A percentile compares a stretch with the other conserved stretches of the same genome.
phyloP scores from a whole-genome alignment of 441 rosid species.

The Mallotus japonicus region DNA sequence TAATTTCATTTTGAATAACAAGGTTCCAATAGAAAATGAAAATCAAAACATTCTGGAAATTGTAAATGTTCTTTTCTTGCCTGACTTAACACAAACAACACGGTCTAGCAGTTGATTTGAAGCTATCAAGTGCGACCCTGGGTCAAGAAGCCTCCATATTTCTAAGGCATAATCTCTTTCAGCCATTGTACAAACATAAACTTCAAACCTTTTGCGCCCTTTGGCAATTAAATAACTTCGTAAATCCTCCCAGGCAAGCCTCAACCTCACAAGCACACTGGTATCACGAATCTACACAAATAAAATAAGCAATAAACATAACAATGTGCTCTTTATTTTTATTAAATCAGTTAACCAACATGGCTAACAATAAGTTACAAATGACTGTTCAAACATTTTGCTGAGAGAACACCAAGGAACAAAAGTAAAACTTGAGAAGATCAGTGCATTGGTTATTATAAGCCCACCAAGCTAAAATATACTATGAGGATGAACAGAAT shows the following conservation, averaged over 20 bases:
- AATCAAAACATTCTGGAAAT: slow-evolving; percentile 8
- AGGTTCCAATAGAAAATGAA: slow-evolving; percentile 10
- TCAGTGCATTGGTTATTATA: neutral
- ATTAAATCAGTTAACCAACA: neutral
- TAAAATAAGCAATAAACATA: slow-evolving; percentile 21
- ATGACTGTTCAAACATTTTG: neutral
- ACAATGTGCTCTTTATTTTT: neutral
- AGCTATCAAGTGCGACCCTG: slow-evolving; percentile 74
- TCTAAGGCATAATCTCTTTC: slow-evolving; percentile 96
- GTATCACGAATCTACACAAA: slow-evolving; percentile 79
- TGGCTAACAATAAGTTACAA: neutral
- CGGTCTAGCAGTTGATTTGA: slow-evolving; percentile 74
- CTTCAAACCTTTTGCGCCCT: slow-evolving; percentile 90
- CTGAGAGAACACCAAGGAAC: neutral
- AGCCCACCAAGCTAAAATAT: neutral
- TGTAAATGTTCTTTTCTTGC: slow-evolving; percentile 36
- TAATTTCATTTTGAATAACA: slow-evolving; percentile 9
- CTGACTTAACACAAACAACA: slow-evolving; percentile 91
- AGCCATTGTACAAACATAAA: slow-evolving; percentile 97
- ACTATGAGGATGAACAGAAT: neutral
- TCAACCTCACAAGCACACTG: slow-evolving; percentile 92
- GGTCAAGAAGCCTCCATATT: slow-evolving; percentile 99
- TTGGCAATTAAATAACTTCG: slow-evolving; percentile 85
- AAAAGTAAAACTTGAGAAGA: neutral
- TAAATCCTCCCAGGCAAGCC: slow-evolving; percentile 97